These are phyloP conservation scores for Amauroascus niger DNA, from an alignment of 2,329 filamentous ascomycete species.

Conservation along the genomic window DNA sequence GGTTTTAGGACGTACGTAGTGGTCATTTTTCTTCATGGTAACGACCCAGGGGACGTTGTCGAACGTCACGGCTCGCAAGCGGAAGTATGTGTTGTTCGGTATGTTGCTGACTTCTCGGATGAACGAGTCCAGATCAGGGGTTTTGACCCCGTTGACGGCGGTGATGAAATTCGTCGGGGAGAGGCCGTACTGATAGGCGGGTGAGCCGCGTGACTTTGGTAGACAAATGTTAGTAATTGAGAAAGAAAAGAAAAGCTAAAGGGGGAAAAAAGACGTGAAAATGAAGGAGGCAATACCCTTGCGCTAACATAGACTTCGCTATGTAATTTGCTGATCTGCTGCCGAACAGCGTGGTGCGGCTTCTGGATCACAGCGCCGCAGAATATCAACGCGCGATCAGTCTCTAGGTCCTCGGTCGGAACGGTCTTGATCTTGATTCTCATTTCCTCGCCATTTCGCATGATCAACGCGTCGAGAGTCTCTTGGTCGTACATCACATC, in stretches of 20 bases:
- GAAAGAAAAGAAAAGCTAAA: no score
- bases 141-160: conserved; percentile 81
- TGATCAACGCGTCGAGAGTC: conserved; percentile 69
- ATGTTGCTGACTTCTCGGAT: conserved; percentile 74
- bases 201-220: conserved; percentile 59
- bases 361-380: conserved; percentile 89
- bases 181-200: conserved; percentile 80
- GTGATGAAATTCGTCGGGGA: conserved; percentile 97
- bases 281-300: conserved; percentile 36
- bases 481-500: conserved; percentile 95
- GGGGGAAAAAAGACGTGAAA: background rate
- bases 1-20: conserved; percentile 52
- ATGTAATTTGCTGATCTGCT: conserved; percentile 94
- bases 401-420: conserved; percentile 81
- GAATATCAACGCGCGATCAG: conserved; percentile 82
- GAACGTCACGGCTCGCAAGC: conserved; percentile 93
- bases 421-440: conserved; percentile 71
- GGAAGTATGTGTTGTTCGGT: conserved; percentile 95
- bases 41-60: conserved; percentile 99
- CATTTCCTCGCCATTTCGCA: conserved; percentile 75
- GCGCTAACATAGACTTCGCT: conserved; percentile 94
- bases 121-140: conserved; percentile 72
- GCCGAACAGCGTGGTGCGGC: conserved; percentile 89
- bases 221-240: background rate
- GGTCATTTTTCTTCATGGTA: conserved; percentile 99